phyloP scores from a whole-genome alignment of 78 protist species.

The Guillardia theta region DNA sequence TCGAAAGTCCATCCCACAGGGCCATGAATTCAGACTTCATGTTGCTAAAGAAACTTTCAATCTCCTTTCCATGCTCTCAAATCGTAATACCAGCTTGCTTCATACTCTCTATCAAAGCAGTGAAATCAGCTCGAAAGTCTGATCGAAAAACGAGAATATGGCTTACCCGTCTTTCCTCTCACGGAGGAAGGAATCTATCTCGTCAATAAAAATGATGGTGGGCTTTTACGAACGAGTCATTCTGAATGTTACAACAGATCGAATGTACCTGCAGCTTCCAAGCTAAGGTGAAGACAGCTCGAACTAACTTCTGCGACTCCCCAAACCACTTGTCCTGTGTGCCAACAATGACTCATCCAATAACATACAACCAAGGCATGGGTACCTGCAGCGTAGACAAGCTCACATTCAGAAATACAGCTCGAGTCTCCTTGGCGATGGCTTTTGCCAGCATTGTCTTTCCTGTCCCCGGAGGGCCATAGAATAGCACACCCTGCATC shows the following conservation, averaged over 20 bases:
- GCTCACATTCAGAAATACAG: not conserved
- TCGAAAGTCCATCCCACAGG: not conserved
- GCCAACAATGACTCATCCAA: not conserved
- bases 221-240: too few species aligned
- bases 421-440: not conserved
- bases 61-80: too few species aligned
- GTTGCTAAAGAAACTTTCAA: too few species aligned
- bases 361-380: not conserved
- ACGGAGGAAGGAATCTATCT: conserved; percentile 28
- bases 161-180: not conserved
- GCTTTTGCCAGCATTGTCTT: conserved; percentile 35
- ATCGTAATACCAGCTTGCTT: too few species aligned
- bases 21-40: not conserved
- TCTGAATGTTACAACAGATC: too few species aligned
- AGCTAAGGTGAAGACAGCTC: not conserved
- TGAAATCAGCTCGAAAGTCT: too few species aligned
- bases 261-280: too few species aligned
- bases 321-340: conserved; percentile 10
- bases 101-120: too few species aligned
- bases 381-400: not conserved
- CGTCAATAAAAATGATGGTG: not conserved
- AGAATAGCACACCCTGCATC: not conserved
- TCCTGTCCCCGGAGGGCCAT: conserved; percentile 28
- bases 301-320: conserved; percentile 2
- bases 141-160: too few species aligned